These are phyloP conservation scores for Russula sp. DNA, from an alignment of 768 basidiomycete genomes.

Conservation along the genomic window DNA sequence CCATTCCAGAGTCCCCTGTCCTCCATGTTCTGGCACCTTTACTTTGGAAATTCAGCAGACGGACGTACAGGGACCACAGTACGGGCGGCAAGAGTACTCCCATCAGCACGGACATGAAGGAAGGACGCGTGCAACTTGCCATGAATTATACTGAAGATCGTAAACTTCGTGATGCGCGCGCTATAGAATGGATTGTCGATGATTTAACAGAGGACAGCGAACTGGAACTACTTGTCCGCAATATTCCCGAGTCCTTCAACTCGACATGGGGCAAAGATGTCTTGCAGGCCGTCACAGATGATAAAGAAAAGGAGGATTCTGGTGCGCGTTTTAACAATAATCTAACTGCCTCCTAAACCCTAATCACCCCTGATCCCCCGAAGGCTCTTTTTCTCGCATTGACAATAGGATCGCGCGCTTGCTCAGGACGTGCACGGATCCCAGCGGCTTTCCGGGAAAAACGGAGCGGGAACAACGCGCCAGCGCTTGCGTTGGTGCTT, in stretches of 20 bases:
- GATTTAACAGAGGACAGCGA: conserved; percentile 19
- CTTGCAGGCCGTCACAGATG: conserved; percentile 2
- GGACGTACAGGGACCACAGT: conserved; percentile 10
- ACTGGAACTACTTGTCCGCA: conserved; percentile 6
- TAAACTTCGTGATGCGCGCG: conserved; percentile 5
- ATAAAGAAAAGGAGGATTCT: not conserved
- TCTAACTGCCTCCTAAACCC: not conserved
- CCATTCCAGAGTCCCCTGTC: conserved; percentile 26
- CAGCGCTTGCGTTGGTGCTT: not conserved
- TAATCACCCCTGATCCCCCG: not conserved
- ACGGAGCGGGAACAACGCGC: not conserved
- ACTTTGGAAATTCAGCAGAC: conserved; percentile 3
- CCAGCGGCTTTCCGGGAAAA: not conserved
- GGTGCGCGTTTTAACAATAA: not conserved
- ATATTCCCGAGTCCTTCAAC: conserved; percentile 11
- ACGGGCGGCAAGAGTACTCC: not conserved
- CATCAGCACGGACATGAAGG: conserved; percentile 12
- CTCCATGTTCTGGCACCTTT: conserved; percentile 19
- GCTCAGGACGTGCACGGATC: not conserved
- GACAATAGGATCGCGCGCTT: not conserved
- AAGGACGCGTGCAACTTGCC: conserved; percentile 20
- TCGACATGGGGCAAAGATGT: conserved; percentile 14
- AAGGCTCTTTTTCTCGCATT: not conserved
- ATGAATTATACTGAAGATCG: conserved; percentile 6
- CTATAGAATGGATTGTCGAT: conserved; percentile 17